phyloP scores from a whole-genome alignment of 2,329 filamentous ascomycete genomes.

The Trichoderma koningiopsis region DNA sequence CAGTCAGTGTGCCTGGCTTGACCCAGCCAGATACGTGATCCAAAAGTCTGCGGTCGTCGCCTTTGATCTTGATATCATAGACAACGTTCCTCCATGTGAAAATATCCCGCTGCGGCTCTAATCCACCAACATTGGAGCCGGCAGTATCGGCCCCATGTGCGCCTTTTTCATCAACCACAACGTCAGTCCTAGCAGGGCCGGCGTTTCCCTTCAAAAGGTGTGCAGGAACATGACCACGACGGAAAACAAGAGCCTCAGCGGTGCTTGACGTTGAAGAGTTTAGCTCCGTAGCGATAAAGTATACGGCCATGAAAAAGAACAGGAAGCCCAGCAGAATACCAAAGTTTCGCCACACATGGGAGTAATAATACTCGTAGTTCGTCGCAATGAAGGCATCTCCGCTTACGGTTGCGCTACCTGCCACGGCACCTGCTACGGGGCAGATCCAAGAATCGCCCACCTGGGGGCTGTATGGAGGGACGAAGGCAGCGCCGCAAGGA shows the following conservation, averaged over 20 bases:
- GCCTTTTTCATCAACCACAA: constrained; percentile 35
- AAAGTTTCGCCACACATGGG: constrained; percentile 67
- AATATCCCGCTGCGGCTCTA: constrained; percentile 55
- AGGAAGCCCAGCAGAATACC: constrained; percentile 68
- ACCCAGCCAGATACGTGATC: constrained; percentile 87
- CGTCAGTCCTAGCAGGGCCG: constrained; percentile 35
- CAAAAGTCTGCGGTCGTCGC: constrained; percentile 68
- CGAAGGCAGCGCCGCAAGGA: constrained; percentile 52
- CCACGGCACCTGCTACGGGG: constrained; percentile 54
- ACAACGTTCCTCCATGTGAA: constrained; percentile 81
- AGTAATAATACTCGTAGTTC: constrained; percentile 59
- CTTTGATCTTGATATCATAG: constrained; percentile 73
- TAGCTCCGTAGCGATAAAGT: constrained; percentile 65
- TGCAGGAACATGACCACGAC: constrained; percentile 53
- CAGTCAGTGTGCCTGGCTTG: constrained; percentile 83
- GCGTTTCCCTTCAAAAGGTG: constrained; percentile 41
- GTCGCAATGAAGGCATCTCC: constrained; percentile 62
- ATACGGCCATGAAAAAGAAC: constrained; percentile 63
- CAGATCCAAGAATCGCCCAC: constrained; percentile 55
- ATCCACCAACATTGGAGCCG: constrained; percentile 18
- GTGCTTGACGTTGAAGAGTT: constrained; percentile 65
- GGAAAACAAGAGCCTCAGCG: constrained; percentile 71
- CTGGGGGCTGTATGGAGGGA: constrained; percentile 50
- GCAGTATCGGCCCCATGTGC: background rate
- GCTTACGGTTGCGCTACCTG: constrained; percentile 56